A percentile compares a stretch with the other conserved stretches of the same genome.
Conservation (phyloP, 1,284 basidiomycete genomes). For the Ustilago loliicola region DNA sequence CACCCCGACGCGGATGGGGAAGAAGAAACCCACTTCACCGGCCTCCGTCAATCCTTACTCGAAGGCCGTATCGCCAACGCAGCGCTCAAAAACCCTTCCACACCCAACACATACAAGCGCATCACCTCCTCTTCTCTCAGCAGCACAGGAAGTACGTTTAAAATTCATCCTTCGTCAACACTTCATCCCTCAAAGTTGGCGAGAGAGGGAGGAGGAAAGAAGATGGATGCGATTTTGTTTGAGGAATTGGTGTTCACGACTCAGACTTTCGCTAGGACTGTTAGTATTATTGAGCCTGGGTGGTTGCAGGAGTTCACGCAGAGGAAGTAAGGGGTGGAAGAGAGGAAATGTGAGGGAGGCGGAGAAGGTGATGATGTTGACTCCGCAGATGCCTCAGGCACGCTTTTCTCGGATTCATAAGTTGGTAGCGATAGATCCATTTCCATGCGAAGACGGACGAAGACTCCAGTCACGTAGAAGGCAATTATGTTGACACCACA, state of each 20-base stretch:
- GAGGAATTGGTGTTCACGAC: constrained; percentile 69
- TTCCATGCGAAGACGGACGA: background rate
- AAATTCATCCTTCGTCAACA: constrained; percentile 63
- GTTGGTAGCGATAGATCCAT: background rate
- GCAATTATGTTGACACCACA: too few species aligned
- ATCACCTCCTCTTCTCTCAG: constrained; percentile 26
- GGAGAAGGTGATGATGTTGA: background rate
- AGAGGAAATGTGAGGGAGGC: background rate
- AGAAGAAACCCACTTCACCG: constrained; percentile 41
- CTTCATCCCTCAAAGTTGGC: constrained; percentile 51
- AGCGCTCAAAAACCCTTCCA: constrained; percentile 58
- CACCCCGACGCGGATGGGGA: constrained; percentile 7
- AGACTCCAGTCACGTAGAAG: too few species aligned
- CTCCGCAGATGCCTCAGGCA: too few species aligned
- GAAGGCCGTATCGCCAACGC: constrained; percentile 54
- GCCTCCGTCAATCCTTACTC: constrained; percentile 51
- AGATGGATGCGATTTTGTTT: constrained; percentile 61
- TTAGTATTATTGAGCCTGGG: constrained; percentile 61
- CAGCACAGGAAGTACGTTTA: constrained; percentile 47
- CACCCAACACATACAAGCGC: constrained; percentile 53
- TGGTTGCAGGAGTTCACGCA: constrained; percentile 58
- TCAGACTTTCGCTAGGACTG: constrained; percentile 64
- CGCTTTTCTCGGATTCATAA: too few species aligned
- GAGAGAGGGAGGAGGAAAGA: constrained; percentile 19
- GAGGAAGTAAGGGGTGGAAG: constrained; percentile 15